Percentiles rank a stretch among this genome's conserved stretches.
phyloP scores from a whole-genome alignment of 2,329 filamentous ascomycete species.

The Sporothrix variecibatus region DNA sequence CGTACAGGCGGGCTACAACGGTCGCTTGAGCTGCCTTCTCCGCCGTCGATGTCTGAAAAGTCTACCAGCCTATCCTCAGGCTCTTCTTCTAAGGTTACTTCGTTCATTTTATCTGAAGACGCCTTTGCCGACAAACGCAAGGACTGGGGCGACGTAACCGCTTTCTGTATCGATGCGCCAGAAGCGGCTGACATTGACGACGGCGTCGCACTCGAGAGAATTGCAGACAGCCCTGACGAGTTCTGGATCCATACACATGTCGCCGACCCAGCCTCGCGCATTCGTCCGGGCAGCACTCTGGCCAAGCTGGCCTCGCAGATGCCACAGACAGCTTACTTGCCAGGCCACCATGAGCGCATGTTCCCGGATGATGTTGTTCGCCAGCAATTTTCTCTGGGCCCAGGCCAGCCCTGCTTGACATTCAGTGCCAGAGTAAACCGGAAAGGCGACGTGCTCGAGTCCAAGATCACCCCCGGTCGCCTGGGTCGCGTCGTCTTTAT shows the following conservation, averaged over 20 bases:
- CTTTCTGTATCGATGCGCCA: slow-evolving; percentile 73
- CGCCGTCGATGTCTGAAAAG: not conserved
- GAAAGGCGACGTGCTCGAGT: slow-evolving; percentile 55
- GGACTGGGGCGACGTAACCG: slow-evolving; percentile 59
- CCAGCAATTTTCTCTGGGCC: slow-evolving; percentile 56
- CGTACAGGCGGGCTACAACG: slow-evolving; percentile 48
- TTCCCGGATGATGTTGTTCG: slow-evolving; percentile 53
- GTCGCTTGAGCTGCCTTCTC: slow-evolving; percentile 34
- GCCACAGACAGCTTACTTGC: slow-evolving; percentile 60
- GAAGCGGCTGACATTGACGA: slow-evolving; percentile 75
- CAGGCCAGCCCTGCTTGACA: slow-evolving; percentile 56
- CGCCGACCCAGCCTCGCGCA: slow-evolving; percentile 74
- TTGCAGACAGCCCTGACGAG: slow-evolving; percentile 50
- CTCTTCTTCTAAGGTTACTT: not conserved
- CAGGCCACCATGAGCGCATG: slow-evolving; percentile 61
- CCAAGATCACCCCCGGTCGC: slow-evolving; percentile 55
- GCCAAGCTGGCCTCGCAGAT: slow-evolving; percentile 63
- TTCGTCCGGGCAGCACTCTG: slow-evolving; percentile 60
- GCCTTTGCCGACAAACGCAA: slow-evolving; percentile 54
- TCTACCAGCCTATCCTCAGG: not conserved
- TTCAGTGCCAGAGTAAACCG: slow-evolving; percentile 62
- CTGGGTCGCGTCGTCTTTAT: slow-evolving; percentile 58
- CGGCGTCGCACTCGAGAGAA: slow-evolving; percentile 69
- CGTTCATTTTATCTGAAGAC: slow-evolving; percentile 42
- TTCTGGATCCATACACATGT: slow-evolving; percentile 79